Evolutionary conservation across 768 basidiomycete species (phyloP), one percentile per base, ranked within the genome.

Genomic region (Asterophora lycoperdoides): DNA sequence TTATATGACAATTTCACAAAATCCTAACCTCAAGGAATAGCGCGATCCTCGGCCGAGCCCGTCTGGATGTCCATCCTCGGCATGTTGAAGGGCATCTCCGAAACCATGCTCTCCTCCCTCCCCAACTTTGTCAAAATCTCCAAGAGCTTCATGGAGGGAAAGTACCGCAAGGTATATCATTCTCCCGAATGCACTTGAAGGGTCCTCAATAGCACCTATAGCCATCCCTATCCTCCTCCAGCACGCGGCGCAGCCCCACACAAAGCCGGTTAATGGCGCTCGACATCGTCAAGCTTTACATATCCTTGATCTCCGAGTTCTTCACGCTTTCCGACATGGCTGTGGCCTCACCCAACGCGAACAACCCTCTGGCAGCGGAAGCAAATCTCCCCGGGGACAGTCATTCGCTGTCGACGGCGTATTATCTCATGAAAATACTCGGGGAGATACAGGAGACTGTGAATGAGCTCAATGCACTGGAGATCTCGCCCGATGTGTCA

Each of bases 61-160:
- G 80, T 83, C 18, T 99, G 96, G 96, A 78, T 83, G 56, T 80
- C 83, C 2, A 80, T 88, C 20, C 73, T 82, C 43, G 79, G 83
- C 34, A 73, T 97, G 73, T 81, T 93, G 41, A 93, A 92, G 70
- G 83, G 77, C 56, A 64, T 93, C n/a, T 93, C 91, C 3, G 94
- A 97, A 63, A 80, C 80, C 34, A 77, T 97, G 65, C 65, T 93
- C 10, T 73, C 84, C n/a, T 79, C 86, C 1, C 76, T 99, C 18
- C 93, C 95, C 11, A 90, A 80, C 58, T 97, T 97, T 68, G 95
- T 93, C 92, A 87, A 84, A 62, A 89, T 99, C 41, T 85, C 89
- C 2, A 89, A 81, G 65, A 83, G 80, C 18, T 95, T 93, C 61
- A 83, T 94, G 70, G 93, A 96, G 36, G 95, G 96, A 4, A 93